These are phyloP conservation scores for Rhododendron simsii DNA, from an alignment of 148 eudicot species.

Conservation along the genomic window DNA sequence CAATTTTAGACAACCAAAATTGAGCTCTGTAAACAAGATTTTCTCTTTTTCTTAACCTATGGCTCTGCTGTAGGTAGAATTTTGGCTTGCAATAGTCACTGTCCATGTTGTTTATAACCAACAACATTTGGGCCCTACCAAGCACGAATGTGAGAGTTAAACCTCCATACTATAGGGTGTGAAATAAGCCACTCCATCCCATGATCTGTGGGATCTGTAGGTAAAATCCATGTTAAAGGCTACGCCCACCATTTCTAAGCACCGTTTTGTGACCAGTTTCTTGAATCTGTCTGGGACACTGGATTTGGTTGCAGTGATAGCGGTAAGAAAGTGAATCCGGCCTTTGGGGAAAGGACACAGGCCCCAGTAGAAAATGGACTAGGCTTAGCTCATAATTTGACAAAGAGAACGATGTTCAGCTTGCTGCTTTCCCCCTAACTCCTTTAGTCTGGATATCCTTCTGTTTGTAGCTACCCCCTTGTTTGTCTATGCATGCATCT, in stretches of 20 bases:
- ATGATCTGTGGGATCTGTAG: not conserved
- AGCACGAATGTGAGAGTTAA: not conserved
- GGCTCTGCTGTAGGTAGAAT: not conserved
- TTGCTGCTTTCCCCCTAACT: too few species aligned
- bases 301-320: not conserved
- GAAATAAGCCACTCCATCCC: not conserved
- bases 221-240: not conserved
- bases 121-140: not conserved
- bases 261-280: not conserved
- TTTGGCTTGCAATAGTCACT: not conserved
- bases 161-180: not conserved
- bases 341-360: too few species aligned
- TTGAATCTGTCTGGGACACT: not conserved
- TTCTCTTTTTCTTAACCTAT: not conserved
- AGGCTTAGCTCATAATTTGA: too few species aligned
- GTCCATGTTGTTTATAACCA: not conserved
- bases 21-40: too few species aligned
- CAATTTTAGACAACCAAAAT: too few species aligned
- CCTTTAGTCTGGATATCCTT: too few species aligned
- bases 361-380: too few species aligned
- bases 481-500: too few species aligned
- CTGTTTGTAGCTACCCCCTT: too few species aligned
- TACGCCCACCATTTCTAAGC: not conserved
- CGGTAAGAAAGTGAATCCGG: too few species aligned
- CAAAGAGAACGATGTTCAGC: too few species aligned